Conservation (phyloP, 768 basidiomycete genomes). For the Infundibulicybe gibba region DNA sequence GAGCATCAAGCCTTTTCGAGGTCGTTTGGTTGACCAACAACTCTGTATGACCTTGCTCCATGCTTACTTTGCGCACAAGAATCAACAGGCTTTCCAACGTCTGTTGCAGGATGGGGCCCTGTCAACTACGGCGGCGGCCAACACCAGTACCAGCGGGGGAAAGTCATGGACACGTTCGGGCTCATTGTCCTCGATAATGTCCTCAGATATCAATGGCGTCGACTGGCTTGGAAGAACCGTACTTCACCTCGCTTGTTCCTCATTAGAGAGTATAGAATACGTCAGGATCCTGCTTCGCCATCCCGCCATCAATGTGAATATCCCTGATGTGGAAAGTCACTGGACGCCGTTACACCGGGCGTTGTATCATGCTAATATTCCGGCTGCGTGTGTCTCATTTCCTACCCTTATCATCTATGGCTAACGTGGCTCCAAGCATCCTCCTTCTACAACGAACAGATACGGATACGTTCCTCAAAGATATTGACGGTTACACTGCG, state of each 20-base stretch:
- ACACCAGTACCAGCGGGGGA: conserved; percentile 43
- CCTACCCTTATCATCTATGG: conserved; percentile 1
- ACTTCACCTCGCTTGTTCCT: conserved; percentile 76
- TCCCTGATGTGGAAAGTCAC: conserved; percentile 77
- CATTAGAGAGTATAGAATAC: conserved; percentile 71
- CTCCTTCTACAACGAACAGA: conserved; percentile 75
- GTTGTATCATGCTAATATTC: conserved; percentile 74
- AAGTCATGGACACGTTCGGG: conserved; percentile 56
- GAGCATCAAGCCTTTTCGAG: conserved; percentile 26
- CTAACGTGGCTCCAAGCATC: conserved; percentile 35
- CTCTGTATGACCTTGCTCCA: conserved; percentile 79
- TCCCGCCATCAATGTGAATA: conserved; percentile 74
- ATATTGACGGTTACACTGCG: conserved; percentile 85
- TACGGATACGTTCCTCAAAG: conserved; percentile 69
- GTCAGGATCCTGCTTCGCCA: conserved; percentile 73
- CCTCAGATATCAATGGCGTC: conserved; percentile 59
- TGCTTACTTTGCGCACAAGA: conserved; percentile 66
- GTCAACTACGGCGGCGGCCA: conserved; percentile 26
- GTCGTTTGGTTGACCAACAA: conserved; percentile 29
- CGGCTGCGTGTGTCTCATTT: conserved; percentile 50
- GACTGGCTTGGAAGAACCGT: conserved; percentile 75
- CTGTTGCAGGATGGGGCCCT: conserved; percentile 54
- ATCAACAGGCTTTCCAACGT: conserved; percentile 75
- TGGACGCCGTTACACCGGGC: conserved; percentile 93
- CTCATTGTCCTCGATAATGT: conserved; percentile 29